Evolutionary conservation across 2,329 filamentous ascomycete genomes (phyloP).

Genomic region (Cladosporium phlei): DNA sequence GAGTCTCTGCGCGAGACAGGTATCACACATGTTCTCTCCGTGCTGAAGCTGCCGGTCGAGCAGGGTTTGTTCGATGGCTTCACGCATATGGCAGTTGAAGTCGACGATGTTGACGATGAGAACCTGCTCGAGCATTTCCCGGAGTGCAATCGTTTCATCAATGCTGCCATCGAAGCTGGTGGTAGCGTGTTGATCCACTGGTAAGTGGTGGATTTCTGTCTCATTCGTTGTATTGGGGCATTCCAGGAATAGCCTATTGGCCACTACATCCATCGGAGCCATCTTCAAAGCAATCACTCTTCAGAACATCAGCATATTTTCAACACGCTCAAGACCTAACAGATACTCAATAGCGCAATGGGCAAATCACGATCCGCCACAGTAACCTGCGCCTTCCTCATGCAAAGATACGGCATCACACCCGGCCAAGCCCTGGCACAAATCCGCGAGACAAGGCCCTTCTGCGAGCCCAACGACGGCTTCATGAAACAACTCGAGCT

Average conservation of each 20-base stretch:
- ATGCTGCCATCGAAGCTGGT: constrained; percentile 61
- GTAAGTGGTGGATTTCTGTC: not conserved
- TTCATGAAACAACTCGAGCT: constrained; percentile 86
- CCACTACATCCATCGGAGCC: too few relatives aligned
- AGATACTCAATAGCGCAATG: constrained; percentile 65
- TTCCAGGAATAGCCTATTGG: too few relatives aligned
- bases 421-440: constrained; percentile 63
- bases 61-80: constrained; percentile 55
- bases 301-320: too few relatives aligned
- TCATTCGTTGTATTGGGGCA: too few relatives aligned
- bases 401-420: constrained; percentile 52
- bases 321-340: too few relatives aligned
- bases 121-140: constrained; percentile 80
- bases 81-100: constrained; percentile 71
- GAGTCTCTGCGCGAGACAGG: constrained; percentile 64
- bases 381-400: constrained; percentile 76
- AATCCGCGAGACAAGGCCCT: constrained; percentile 64
- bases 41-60: constrained; percentile 59
- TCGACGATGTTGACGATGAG: constrained; percentile 97
- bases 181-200: constrained; percentile 64
- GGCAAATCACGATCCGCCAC: constrained; percentile 91
- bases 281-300: too few relatives aligned
- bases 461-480: constrained; percentile 83
- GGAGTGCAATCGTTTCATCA: constrained; percentile 65
- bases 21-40: constrained; percentile 89